Conservation (phyloP, 257 asterid genomes). For the Misopates orontium region DNA sequence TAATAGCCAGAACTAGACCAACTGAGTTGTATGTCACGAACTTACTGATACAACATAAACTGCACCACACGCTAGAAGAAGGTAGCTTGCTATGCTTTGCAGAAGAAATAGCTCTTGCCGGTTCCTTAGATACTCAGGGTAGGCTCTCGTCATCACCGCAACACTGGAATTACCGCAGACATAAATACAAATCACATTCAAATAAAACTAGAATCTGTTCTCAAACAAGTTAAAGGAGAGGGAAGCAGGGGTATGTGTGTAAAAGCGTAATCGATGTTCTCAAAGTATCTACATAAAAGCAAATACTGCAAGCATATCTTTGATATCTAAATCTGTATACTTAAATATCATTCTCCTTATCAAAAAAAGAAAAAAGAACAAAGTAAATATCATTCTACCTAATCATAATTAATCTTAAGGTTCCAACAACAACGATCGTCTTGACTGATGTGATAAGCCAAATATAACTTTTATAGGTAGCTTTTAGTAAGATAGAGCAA, state of each 20-base stretch:
- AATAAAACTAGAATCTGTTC: slow-evolving; percentile 18
- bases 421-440: neutral
- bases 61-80: slow-evolving; percentile 81
- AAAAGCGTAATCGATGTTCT: neutral
- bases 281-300: slow-evolving; percentile 1
- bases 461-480: slow-evolving; percentile 10
- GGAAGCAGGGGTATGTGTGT: slow-evolving; percentile 10
- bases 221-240: neutral
- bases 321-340: neutral
- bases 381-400: no score
- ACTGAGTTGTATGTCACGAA: slow-evolving; percentile 28
- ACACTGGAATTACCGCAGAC: slow-evolving; percentile 50
- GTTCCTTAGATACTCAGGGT: slow-evolving; percentile 62
- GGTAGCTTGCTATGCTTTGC: slow-evolving; percentile 84
- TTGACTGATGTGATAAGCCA: slow-evolving; percentile 3
- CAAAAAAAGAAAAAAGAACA: no score
- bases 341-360: neutral
- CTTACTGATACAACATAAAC: slow-evolving; percentile 74
- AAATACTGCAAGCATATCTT: slow-evolving; percentile 10
- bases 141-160: slow-evolving; percentile 99
- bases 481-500: neutral
- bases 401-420: no score
- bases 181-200: slow-evolving; percentile 12
- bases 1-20: slow-evolving; percentile 11
- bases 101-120: slow-evolving; percentile 66